Evolutionary conservation across 2,329 filamentous ascomycete species (phyloP).

Genomic region (Cercospora beticola): DNA sequence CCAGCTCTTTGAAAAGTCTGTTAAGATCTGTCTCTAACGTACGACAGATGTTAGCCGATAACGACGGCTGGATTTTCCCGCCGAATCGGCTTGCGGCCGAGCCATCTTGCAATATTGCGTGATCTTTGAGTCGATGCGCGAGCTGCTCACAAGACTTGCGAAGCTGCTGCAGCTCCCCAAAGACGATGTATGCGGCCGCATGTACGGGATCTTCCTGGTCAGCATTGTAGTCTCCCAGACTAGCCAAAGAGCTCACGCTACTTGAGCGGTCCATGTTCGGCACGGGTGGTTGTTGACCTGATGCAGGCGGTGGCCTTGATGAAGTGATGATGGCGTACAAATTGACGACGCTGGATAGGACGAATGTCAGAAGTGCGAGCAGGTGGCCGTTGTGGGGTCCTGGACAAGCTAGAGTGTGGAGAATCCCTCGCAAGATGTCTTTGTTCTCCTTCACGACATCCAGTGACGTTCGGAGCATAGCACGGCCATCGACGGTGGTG

Average conservation of each 20-base stretch:
- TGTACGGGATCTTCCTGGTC: not conserved
- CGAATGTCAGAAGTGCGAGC: not conserved
- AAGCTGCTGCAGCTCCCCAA: constrained; percentile 2
- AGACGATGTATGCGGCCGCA: not conserved
- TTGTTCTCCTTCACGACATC: not conserved
- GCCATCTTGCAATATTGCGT: not conserved
- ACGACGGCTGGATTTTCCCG: not conserved
- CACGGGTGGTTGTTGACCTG: not conserved
- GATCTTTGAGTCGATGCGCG: not conserved
- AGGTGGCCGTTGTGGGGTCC: not conserved
- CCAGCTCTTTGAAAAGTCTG: not conserved
- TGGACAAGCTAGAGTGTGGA: not conserved
- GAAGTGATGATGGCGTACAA: not conserved
- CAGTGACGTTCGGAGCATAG: not conserved
- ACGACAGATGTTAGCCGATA: not conserved
- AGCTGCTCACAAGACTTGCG: not conserved
- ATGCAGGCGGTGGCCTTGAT: not conserved
- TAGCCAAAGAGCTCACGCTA: not conserved
- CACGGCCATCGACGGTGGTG: not conserved
- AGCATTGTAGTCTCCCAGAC: not conserved
- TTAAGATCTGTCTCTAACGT: not conserved
- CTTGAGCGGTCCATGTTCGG: not conserved
- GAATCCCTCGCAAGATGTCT: not conserved
- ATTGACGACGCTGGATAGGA: not conserved
- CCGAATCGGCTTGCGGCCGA: not conserved